Evolutionary conservation across 768 basidiomycete species (phyloP).

Genomic region (Auricularia heimuer): DNA sequence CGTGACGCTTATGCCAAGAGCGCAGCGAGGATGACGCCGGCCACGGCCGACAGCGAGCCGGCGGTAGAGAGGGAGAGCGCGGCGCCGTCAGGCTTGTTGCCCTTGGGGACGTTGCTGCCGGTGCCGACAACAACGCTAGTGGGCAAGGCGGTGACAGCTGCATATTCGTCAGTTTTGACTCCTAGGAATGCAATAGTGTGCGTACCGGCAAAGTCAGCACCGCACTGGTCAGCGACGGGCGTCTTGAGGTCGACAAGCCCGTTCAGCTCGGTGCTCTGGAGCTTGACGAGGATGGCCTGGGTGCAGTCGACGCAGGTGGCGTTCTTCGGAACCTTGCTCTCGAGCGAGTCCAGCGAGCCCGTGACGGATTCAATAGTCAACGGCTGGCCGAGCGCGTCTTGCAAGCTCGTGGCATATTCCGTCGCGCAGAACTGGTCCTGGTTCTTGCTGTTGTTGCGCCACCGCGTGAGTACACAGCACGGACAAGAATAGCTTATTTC

Average conservation of each 20-base stretch:
- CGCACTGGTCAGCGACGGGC: not conserved
- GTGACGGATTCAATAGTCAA: not conserved
- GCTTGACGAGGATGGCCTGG: not conserved
- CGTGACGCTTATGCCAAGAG: not conserved
- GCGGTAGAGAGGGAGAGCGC: not conserved
- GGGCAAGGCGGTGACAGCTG: not conserved
- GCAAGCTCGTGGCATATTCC: not conserved
- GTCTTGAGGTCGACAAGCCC: not conserved
- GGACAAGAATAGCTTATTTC: no score
- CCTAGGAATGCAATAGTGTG: not conserved
- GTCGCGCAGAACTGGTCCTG: not conserved
- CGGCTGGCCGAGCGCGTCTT: not conserved
- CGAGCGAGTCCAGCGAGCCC: not conserved
- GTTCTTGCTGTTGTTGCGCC: not conserved
- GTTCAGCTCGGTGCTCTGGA: not conserved
- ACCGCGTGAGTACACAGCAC: not conserved
- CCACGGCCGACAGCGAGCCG: not conserved
- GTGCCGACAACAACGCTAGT: not conserved
- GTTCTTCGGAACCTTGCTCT: not conserved
- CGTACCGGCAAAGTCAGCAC: not conserved
- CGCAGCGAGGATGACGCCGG: not conserved
- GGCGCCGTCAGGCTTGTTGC: not conserved
- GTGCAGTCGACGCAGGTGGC: not conserved
- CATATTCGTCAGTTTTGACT: not conserved
- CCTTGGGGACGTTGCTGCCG: not conserved